Evolutionary conservation across 768 basidiomycete species (phyloP).

Genomic region (Mycena amicta): DNA sequence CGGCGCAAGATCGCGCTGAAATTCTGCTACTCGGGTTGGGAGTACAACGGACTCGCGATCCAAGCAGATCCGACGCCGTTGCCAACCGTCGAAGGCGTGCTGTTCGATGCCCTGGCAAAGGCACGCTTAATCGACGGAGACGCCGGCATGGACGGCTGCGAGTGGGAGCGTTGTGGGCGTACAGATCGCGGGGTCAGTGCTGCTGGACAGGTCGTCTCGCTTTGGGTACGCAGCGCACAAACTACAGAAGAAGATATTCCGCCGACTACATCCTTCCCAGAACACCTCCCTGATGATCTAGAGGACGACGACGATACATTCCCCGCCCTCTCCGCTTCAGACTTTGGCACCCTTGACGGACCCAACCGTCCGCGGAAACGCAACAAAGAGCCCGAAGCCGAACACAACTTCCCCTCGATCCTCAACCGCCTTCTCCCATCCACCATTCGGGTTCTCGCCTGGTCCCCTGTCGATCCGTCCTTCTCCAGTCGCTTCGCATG

Average conservation of each 20-base stretch:
- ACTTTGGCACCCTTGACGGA: constrained; percentile 40
- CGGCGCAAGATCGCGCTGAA: constrained; percentile 91
- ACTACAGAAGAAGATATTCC: constrained; percentile 12
- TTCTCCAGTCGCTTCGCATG: constrained; percentile 94
- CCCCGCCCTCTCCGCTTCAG: constrained; percentile 35
- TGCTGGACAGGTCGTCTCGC: constrained; percentile 88
- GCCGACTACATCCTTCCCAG: constrained; percentile 9
- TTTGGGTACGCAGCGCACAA: constrained; percentile 84
- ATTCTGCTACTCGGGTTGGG: constrained; percentile 91
- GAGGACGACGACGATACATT: constrained; percentile 14
- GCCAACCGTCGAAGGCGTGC: constrained; percentile 88
- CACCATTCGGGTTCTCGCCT: constrained; percentile 88
- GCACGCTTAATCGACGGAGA: constrained; percentile 75
- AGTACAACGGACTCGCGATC: constrained; percentile 87
- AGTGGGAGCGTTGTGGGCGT: constrained; percentile 88
- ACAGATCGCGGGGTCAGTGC: constrained; percentile 96
- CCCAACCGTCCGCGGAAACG: constrained; percentile 25
- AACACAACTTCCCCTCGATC: constrained; percentile 75
- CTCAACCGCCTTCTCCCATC: constrained; percentile 88
- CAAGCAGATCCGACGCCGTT: constrained; percentile 72
- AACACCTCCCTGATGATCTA: constrained; percentile 4
- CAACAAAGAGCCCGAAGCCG: constrained; percentile 32
- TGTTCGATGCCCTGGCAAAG: constrained; percentile 79
- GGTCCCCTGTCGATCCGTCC: constrained; percentile 79
- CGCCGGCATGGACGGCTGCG: constrained; percentile 81